Percentiles rank a stretch among this genome's conserved stretches.
Evolutionary conservation across 2,329 filamentous ascomycete species (phyloP).

Genomic region (Talaromyces funiculosus): DNA sequence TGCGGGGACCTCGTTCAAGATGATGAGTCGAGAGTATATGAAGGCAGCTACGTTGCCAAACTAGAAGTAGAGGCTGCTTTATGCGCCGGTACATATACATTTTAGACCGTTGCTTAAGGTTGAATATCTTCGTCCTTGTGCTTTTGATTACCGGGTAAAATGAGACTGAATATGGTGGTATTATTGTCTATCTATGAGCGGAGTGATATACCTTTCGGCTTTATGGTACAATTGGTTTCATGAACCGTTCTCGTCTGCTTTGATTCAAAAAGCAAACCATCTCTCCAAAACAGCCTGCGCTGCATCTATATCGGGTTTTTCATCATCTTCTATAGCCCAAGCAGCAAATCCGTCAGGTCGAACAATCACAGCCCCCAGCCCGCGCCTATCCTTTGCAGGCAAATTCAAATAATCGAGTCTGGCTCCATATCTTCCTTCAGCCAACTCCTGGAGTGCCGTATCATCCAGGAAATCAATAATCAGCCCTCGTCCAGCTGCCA

Average conservation of each 20-base stretch:
- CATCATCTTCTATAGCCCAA: constrained; percentile 53
- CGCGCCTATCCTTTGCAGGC: constrained; percentile 14
- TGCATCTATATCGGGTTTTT: constrained; percentile 22
- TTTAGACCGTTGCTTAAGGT: too few species aligned
- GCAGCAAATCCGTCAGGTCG: constrained; percentile 31
- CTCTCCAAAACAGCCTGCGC: neutral
- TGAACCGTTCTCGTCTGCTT: neutral
- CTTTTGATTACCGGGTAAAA: too few species aligned
- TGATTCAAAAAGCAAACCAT: constrained; percentile 2
- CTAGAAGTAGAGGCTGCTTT: constrained; percentile 14
- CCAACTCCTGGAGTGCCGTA: neutral
- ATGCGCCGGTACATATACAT: constrained; percentile 7
- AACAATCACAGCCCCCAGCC: constrained; percentile 24
- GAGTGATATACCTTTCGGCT: neutral
- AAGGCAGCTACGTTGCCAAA: constrained; percentile 12
- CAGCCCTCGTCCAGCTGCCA: constrained; percentile 25
- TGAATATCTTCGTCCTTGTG: too few species aligned
- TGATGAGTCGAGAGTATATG: constrained; percentile 12
- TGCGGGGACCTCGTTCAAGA: constrained; percentile 10
- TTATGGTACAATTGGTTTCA: neutral
- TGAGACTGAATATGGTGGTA: too few species aligned
- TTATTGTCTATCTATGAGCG: neutral
- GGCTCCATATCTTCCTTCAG: neutral
- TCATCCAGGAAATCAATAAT: constrained; percentile 5
- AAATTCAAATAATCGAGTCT: constrained; percentile 2